Conservation (phyloP, 495 filamentous ascomycete genomes). For the Penicillium daleae region DNA sequence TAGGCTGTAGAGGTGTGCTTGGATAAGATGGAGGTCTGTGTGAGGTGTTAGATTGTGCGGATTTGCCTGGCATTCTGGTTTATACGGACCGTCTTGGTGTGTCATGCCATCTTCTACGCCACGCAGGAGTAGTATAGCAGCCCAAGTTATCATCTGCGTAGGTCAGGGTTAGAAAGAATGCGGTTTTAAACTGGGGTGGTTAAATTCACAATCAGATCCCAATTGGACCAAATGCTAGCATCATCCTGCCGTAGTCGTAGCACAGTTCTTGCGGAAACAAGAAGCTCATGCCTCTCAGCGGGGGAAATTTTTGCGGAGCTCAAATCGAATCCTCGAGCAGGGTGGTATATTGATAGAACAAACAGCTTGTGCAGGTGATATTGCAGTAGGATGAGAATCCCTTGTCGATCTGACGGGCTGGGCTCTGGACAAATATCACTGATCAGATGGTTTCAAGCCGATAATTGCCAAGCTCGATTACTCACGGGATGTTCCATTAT, state of each 20-base stretch:
- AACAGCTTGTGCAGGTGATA: slow-evolving; percentile 48
- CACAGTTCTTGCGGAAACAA: slow-evolving; percentile 43
- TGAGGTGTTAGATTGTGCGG: not conserved
- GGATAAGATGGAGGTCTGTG: slow-evolving; percentile 40
- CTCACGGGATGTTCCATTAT: slow-evolving; percentile 40
- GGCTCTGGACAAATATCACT: slow-evolving; percentile 22
- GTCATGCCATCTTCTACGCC: slow-evolving; percentile 47
- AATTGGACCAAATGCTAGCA: slow-evolving; percentile 48
- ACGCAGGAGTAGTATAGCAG: slow-evolving; percentile 42
- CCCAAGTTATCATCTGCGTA: slow-evolving; percentile 46
- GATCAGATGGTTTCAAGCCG: not conserved
- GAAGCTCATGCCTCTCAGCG: slow-evolving; percentile 40
- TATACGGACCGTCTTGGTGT: slow-evolving; percentile 38
- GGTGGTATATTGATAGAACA: slow-evolving; percentile 50
- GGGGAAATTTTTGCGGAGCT: slow-evolving; percentile 41
- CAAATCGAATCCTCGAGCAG: slow-evolving; percentile 48
- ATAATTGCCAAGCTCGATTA: not conserved
- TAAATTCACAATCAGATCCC: slow-evolving; percentile 41
- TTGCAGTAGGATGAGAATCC: slow-evolving; percentile 41
- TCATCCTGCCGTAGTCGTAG: slow-evolving; percentile 42
- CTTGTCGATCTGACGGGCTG: slow-evolving; percentile 42
- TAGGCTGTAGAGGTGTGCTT: slow-evolving; percentile 40
- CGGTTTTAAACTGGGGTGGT: not conserved
- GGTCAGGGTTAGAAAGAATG: not conserved
- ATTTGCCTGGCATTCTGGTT: not conserved